Base-by-base conservation (phyloP, 2,329 filamentous ascomycete genomes). In the Orbilia oligospora region DNA sequence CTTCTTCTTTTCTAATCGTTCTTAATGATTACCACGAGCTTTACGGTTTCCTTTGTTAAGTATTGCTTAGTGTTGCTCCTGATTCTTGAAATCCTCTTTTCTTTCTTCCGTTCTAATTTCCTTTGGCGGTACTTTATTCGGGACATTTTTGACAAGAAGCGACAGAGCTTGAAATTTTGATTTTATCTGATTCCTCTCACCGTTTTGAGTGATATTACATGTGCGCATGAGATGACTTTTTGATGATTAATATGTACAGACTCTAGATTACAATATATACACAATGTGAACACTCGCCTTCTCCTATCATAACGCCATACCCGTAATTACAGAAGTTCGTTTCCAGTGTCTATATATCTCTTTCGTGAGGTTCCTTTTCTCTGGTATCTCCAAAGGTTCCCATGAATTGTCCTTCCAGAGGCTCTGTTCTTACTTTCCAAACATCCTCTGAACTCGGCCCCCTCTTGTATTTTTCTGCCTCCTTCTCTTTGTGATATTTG, bases 361-460 rank as follows among this genome's bases (percentile, higher is more conserved):
- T 73, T 24, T 73, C 70, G 14, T 71, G 61, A 2, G 68, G 5
- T 20, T 71, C 68, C 5, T 20, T 33, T 20, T 55, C 41, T 16
- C 67, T 41, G 14, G 5, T n/a, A 51, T 67, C 30, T 49, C 49
- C 56, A 24, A 49, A 49, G 22, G 51, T 67, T 3, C 51, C 70
- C 70, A 73, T 61, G 46, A 82, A 82, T 20, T 80, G 84, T 63
- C 85, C 86, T 81, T 85, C 84, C 5, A 95, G 85, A 80, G 88
- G 89, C 80, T 89, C 87, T 41, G 87, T 87, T 82, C 96, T 89
- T 70, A 91, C 87, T 84, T 91, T 89, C 96, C 96, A 99, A 2
- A 99, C 87, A 86, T 97, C 92, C 86, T 97, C 93, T 85, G 93
- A 97, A 83, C 90, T 97, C 18, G 89, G 89, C 0, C 90, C 90